Evolutionary conservation across 2,329 filamentous ascomycete species (phyloP), one percentile per base, ranked within the genome.

Genomic region (Biscogniauxia mediterranea): DNA sequence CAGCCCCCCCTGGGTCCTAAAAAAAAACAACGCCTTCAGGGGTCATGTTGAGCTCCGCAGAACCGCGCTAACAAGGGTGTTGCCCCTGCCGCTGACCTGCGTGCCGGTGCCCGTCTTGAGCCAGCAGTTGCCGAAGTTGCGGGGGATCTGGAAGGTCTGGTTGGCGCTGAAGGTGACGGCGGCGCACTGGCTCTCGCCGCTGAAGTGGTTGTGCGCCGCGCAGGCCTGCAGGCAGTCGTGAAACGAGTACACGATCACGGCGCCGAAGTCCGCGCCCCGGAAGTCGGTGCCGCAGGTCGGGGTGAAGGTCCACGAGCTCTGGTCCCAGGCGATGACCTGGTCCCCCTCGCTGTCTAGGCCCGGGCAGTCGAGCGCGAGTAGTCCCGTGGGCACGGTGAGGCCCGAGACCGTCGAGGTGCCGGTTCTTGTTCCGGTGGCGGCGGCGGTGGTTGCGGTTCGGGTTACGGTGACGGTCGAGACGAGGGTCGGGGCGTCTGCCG

Each of bases 181-280:
- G 6, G 46, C 56, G 56, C 63, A 70, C 21, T 60, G 19, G 38
- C 57, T 56, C 20, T 62, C 50, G 20, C 57, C 57, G 38, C 54
- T 53, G 64, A 61, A 65, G 32, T 57, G 56, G 50, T 68, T 67
- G 51, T 66, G 59, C 26, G 63, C 63, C 3, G 65, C 63, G 56
- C 65, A 67, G 2, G 66, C 65, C 58, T 67, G 64, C 52, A 68
- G 21, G 58, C 62, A 67, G 52, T 65, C 64, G 13, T 60, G 53
- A 53, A 64, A 62, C n/a, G 60, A 62, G 59, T 65, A 68, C 20
- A 56, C 61, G 42, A 69, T 61, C 32, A 69, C 57, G 49, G 61
- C 61, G 6, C 21, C 64, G 38, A 69, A 60, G 54, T 65, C 60
- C 5, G 21, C 25, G 17, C 61, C 62, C 28, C 2, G 23, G 51